Conservation (phyloP, 495 filamentous ascomycete genomes). For the Hypomontagnella monticulosa region DNA sequence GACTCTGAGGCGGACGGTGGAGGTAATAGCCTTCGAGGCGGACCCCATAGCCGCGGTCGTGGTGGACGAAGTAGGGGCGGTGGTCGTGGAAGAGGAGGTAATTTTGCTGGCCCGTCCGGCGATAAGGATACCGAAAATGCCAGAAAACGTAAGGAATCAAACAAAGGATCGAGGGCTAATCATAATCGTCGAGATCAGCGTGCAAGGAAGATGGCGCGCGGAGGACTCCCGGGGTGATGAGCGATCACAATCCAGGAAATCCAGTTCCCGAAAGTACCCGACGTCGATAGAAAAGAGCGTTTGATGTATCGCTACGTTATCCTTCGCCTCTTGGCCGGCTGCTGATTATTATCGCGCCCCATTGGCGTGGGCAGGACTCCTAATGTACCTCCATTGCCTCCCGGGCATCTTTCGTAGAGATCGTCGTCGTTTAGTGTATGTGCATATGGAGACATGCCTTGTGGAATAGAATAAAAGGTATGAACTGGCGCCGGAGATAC, state of each 20-base stretch:
- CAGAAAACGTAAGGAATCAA: slow-evolving; percentile 71
- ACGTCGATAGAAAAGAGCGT: background rate
- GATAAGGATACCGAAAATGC: slow-evolving; percentile 68
- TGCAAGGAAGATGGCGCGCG: slow-evolving; percentile 80
- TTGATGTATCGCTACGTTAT: slow-evolving; percentile 9
- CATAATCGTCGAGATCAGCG: slow-evolving; percentile 76
- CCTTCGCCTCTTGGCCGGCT: slow-evolving; percentile 36
- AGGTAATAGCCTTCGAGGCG: slow-evolving; percentile 41
- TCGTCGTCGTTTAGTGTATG: slow-evolving; percentile 40
- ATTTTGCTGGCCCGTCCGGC: slow-evolving; percentile 65
- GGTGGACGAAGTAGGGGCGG: slow-evolving; percentile 61
- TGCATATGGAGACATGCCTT: slow-evolving; percentile 39
- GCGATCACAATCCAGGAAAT: background rate
- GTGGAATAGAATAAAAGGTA: slow-evolving; percentile 29
- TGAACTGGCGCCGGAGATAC: slow-evolving; percentile 40
- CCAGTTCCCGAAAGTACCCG: background rate
- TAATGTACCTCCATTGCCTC: slow-evolving; percentile 17
- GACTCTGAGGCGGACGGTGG: slow-evolving; percentile 52
- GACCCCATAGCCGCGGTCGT: slow-evolving; percentile 56
- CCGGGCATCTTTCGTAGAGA: slow-evolving; percentile 39
- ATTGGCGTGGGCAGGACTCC: slow-evolving; percentile 28
- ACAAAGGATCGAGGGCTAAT: slow-evolving; percentile 69
- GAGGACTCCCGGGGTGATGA: slow-evolving; percentile 62
- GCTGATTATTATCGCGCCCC: slow-evolving; percentile 12
- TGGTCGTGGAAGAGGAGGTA: slow-evolving; percentile 64